Percentiles rank a stretch among this genome's conserved stretches.
phyloP scores from a whole-genome alignment of 371 early-diverging fungal species.

The Parasitella parasitica region DNA sequence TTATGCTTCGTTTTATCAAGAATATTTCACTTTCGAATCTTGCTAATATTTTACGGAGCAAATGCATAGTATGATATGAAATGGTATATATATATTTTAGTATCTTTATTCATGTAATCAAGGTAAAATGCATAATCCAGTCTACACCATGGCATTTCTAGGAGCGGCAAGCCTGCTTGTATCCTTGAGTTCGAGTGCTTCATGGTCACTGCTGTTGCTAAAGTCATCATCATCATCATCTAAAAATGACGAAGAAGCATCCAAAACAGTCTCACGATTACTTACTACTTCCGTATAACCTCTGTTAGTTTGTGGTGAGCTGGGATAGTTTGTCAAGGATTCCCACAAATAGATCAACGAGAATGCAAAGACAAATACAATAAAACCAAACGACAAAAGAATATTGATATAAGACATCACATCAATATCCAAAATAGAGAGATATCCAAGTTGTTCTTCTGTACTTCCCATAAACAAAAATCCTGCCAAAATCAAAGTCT shows the following conservation, averaged over 20 bases:
- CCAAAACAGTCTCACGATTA: slow-evolving; percentile 3
- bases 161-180: slow-evolving; percentile 1
- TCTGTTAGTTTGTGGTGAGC: slow-evolving; percentile 3
- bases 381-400: slow-evolving; percentile 59
- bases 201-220: neutral
- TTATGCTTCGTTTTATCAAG: no score
- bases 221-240: slow-evolving; percentile 20
- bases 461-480: slow-evolving; percentile 66
- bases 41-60: no score
- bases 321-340: slow-evolving; percentile 29
- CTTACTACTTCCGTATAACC: slow-evolving; percentile 26
- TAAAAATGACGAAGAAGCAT: slow-evolving; percentile 23
- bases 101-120: no score
- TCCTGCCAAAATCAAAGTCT: slow-evolving; percentile 59
- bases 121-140: no score
- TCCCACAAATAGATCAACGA: slow-evolving; percentile 51
- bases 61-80: no score
- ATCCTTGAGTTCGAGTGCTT: slow-evolving; percentile 22
- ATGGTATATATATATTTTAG: no score
- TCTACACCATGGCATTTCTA: neutral
- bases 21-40: no score
- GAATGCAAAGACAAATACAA: slow-evolving; percentile 54
- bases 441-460: slow-evolving; percentile 52
- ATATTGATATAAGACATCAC: slow-evolving; percentile 59
- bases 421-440: slow-evolving; percentile 48